A percentile compares a stretch with the other conserved stretches of the same genome.
phyloP scores from a whole-genome alignment of 2,329 filamentous ascomycete species.

The Teratosphaeria zuluensis region DNA sequence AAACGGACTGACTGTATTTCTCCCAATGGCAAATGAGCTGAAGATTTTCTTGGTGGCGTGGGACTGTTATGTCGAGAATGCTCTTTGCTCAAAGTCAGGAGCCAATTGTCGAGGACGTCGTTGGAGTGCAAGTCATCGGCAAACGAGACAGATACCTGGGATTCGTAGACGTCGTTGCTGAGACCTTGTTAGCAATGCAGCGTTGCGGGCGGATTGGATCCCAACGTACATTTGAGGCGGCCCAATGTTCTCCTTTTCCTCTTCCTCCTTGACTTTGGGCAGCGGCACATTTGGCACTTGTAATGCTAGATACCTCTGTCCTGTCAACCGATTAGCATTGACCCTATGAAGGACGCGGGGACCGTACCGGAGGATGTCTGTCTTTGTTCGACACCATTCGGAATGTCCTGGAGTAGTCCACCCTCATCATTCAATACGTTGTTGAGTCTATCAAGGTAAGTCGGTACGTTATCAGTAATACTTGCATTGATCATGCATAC shows the following conservation, averaged over 20 bases:
- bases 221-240: constrained; percentile 4
- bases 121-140: constrained; percentile 19
- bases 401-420: constrained; percentile 14
- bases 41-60: constrained; percentile 5
- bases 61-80: constrained; percentile 6
- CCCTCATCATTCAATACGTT: constrained; percentile 16
- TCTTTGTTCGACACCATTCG: constrained; percentile 3
- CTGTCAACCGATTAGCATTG: constrained; percentile 10
- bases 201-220: background rate
- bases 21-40: constrained; percentile 1
- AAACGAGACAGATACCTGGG: constrained; percentile 24
- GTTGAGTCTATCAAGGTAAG: background rate
- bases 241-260: background rate
- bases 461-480: background rate
- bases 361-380: constrained; percentile 5
- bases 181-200: background rate
- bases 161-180: constrained; percentile 21
- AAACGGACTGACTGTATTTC: constrained; percentile 3
- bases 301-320: constrained; percentile 20
- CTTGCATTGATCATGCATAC: constrained; percentile 5
- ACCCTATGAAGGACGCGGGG: background rate
- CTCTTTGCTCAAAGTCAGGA: constrained; percentile 14
- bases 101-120: constrained; percentile 21
- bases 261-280: background rate
- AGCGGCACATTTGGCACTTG: constrained; percentile 2